Base-by-base conservation (phyloP, 2,329 filamentous ascomycete genomes). In the Pseudogymnoascus sp. region DNA sequence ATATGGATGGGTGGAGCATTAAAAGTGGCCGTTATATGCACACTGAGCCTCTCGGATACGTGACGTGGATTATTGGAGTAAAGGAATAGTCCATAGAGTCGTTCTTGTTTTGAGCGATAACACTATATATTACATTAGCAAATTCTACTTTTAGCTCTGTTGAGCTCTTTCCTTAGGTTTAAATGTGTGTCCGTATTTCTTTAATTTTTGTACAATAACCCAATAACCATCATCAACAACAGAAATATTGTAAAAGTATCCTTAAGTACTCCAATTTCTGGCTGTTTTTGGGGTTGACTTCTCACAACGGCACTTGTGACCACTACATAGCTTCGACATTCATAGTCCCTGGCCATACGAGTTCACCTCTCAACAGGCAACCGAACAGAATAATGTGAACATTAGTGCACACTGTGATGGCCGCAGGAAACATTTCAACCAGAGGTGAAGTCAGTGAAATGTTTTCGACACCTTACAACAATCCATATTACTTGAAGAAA, bases 41-140 rank as follows among this genome's bases (percentile, higher is more conserved):
- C 69, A 79, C 78, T 4, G 78, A 72, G 69, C 78, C 78, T 1
- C 71, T 73, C 22, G 78, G 78, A 6, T 77, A 76, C 64, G 74
- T 79, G 73, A 76, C 73, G 32, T 78, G 75, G 65, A 69, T 78
- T 37, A 72, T 78, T 57, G 78, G 72, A 3, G 59, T 70, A 8
- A 75, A 73, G 72, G 47, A 54, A 20, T 50, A 54, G n/a, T 16
- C 22, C 5, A 4, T 54, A 14, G n/a, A n/a, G 43, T 20, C 9
- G 18, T 54, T 54, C 2, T 32, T 54, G 47, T 14, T 54, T 54
- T 32, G 47, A 14, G 28, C 11, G 5, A 8, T 3, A 22, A 14
- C 25, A 6, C 28, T 20, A 3, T 54, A 54, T 54, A 34, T 22
- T 11, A 32, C 11, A 30, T 54, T 3, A 6, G 43, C 14, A 32